phyloP scores from a whole-genome alignment of 2,329 filamentous ascomycete genomes.

The Ceratocystiopsis brevicomis region DNA sequence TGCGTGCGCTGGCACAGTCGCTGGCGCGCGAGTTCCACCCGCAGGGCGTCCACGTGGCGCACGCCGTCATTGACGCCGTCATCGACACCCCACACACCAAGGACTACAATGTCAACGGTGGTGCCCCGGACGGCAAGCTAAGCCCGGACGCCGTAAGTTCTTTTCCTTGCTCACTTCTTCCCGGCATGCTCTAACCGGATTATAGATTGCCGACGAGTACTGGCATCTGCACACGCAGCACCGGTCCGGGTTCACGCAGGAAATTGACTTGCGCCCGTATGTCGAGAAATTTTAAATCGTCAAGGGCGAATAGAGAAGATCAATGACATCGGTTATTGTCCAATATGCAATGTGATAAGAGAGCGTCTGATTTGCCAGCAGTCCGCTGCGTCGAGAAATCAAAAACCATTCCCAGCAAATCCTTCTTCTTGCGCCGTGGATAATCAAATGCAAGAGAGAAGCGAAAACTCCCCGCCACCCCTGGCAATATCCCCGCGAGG shows the following conservation, averaged over 20 bases:
- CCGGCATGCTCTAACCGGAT: background rate
- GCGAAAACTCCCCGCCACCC: constrained; percentile 1
- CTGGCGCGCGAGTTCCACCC: constrained; percentile 72
- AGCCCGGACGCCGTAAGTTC: constrained; percentile 50
- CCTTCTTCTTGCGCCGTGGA: no score
- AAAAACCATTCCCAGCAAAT: no score
- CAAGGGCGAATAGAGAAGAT: background rate
- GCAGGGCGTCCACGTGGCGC: constrained; percentile 64
- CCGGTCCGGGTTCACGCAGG: constrained; percentile 59
- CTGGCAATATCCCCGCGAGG: background rate
- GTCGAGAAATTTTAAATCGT: constrained; percentile 57
- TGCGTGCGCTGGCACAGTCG: constrained; percentile 54
- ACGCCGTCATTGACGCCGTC: constrained; percentile 66
- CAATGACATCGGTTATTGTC: no score
- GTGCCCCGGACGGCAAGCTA: constrained; percentile 43
- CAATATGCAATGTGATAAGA: background rate
- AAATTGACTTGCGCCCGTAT: constrained; percentile 62
- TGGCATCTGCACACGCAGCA: constrained; percentile 73
- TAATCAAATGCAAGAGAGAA: background rate
- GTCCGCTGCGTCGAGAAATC: background rate
- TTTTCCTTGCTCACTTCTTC: background rate
- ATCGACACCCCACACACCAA: constrained; percentile 64
- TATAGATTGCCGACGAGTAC: constrained; percentile 67
- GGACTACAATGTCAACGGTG: constrained; percentile 25
- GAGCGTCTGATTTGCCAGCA: no score